phyloP scores from a whole-genome alignment of 257 asterid genomes.

The Solanum medicagineum region DNA sequence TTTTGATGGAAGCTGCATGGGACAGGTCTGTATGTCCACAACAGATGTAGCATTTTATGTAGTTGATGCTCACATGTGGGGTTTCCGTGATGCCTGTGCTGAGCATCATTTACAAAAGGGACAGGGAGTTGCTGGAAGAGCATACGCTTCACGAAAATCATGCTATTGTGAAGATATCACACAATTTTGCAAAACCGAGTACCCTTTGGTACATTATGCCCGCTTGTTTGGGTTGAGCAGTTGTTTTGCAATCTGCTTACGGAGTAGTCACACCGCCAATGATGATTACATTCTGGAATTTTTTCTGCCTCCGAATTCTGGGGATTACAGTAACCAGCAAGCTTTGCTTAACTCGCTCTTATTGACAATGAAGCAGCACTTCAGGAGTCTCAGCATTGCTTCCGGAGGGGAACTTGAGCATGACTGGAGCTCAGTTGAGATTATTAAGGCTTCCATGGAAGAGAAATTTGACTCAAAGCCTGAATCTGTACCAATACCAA shows the following conservation, averaged over 20 bases:
- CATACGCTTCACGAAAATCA: background rate
- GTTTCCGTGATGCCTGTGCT: conserved; percentile 9
- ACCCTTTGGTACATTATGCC: conserved; percentile 17
- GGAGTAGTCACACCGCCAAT: background rate
- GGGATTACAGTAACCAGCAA: conserved; percentile 36
- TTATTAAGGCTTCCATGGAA: conserved; percentile 37
- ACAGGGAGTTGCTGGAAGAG: conserved; percentile 14
- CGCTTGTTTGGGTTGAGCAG: conserved; percentile 5
- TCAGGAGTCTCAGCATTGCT: conserved; percentile 70
- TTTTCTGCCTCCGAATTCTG: conserved; percentile 6
- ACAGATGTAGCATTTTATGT: conserved; percentile 4
- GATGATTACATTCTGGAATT: conserved; percentile 7
- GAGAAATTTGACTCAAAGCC: conserved; percentile 25
- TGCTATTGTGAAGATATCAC: conserved; percentile 11
- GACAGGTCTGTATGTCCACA: conserved; percentile 3
- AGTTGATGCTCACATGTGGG: conserved; percentile 7
- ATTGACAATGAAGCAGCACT: conserved; percentile 62
- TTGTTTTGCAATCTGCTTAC: conserved; percentile 4
- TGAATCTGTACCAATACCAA: conserved; percentile 7
- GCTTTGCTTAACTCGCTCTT: conserved; percentile 48
- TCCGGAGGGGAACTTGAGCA: conserved; percentile 64
- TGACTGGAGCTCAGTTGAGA: conserved; percentile 62
- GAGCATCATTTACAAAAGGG: conserved; percentile 13
- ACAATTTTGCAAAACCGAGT: conserved; percentile 7
- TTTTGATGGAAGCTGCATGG: conserved; percentile 4